Conservation (phyloP, 2,329 filamentous ascomycete species). For the Phaeophleospora eucalypticola region DNA sequence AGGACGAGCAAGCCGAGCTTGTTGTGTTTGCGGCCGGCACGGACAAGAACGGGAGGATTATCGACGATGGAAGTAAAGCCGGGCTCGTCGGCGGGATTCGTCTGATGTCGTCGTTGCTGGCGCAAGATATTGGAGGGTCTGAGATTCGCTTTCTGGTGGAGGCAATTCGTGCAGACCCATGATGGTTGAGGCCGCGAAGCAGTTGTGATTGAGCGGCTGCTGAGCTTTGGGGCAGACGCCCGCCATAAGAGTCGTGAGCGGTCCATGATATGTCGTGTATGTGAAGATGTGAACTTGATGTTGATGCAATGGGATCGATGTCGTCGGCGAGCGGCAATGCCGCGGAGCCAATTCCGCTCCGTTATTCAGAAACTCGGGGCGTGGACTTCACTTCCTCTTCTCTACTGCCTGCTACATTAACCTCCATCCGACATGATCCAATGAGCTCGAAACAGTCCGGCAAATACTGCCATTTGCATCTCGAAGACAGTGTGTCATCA, state of each 20-base stretch:
- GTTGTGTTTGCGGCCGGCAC: constrained; percentile 69
- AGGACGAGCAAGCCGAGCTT: constrained; percentile 27
- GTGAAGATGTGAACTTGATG: not conserved
- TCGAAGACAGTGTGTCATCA: too few species aligned
- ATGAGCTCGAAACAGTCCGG: too few species aligned
- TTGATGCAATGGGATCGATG: not conserved
- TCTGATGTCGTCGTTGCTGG: constrained; percentile 36
- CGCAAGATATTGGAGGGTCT: constrained; percentile 20
- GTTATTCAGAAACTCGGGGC: too few species aligned
- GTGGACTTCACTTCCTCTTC: not conserved
- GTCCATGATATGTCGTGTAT: not conserved
- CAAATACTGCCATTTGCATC: too few species aligned
- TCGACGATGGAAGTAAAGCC: constrained; percentile 83
- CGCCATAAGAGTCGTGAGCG: not conserved
- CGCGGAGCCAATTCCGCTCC: not conserved
- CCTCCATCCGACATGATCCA: too few species aligned
- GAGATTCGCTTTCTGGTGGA: constrained; percentile 36
- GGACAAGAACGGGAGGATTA: constrained; percentile 75
- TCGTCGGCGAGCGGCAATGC: not conserved
- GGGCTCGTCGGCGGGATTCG: constrained; percentile 66
- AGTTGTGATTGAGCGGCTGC: constrained; percentile 47
- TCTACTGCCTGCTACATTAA: too few species aligned
- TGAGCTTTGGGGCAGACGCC: constrained; percentile 25
- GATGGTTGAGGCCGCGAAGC: constrained; percentile 42
- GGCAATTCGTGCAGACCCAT: constrained; percentile 34